Evolutionary conservation across 331 rosid species (phyloP).

Genomic region (Rosa hybrid): DNA sequence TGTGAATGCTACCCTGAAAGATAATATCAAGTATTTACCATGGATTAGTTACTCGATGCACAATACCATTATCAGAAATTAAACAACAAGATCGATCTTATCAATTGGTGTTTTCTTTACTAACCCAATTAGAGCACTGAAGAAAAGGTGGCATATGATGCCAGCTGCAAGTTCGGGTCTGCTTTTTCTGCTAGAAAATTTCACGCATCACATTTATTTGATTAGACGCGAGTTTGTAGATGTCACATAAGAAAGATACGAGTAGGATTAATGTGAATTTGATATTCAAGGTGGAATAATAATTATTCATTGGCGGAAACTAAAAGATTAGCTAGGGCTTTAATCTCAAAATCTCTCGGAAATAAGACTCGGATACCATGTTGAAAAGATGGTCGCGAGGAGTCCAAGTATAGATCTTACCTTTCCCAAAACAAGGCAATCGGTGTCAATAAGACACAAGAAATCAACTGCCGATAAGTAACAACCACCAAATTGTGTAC

Average conservation of each 20-base stretch:
- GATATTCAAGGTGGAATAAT: not conserved
- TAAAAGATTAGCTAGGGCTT: no score
- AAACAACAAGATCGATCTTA: not conserved
- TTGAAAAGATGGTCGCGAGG: not conserved
- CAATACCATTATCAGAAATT: not conserved
- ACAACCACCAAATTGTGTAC: constrained; percentile 49
- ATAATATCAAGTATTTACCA: not conserved
- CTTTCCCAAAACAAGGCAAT: constrained; percentile 69
- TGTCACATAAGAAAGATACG: no score
- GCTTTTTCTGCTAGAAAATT: constrained; percentile 55
- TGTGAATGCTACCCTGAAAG: constrained; percentile 67
- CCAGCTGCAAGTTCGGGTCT: constrained; percentile 39
- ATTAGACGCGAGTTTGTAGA: not conserved
- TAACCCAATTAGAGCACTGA: constrained; percentile 81
- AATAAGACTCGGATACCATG: no score
- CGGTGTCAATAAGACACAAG: constrained; percentile 65
- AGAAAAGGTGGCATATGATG: constrained; percentile 58
- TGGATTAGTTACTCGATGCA: not conserved
- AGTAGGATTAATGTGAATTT: no score
- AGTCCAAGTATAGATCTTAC: constrained; percentile 22
- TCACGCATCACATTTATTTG: not conserved
- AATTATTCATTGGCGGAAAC: no score
- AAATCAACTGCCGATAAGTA: constrained; percentile 61
- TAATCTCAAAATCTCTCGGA: no score
- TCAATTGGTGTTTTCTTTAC: constrained; percentile 20